Percentiles rank a stretch among this genome's conserved stretches.
phyloP scores from a whole-genome alignment of 768 basidiomycete genomes.

The Boletus patriciae region DNA sequence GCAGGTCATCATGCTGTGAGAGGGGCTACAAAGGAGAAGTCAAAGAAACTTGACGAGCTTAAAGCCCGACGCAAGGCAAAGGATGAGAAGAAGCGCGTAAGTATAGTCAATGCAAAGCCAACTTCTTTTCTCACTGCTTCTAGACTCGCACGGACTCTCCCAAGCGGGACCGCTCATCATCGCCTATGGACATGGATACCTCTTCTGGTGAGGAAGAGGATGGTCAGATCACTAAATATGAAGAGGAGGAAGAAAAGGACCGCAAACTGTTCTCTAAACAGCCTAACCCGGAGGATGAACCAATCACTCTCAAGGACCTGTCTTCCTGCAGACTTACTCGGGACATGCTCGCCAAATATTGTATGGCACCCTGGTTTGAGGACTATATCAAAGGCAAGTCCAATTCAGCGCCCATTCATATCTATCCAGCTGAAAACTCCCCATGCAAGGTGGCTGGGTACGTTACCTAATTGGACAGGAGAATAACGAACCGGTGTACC shows the following conservation, averaged over 20 bases:
- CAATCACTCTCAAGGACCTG: conserved; percentile 58
- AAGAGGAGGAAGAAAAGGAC: conserved; percentile 71
- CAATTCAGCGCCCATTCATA: background rate
- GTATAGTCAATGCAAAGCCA: conserved; percentile 20
- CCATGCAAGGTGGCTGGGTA: conserved; percentile 72
- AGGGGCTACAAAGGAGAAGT: conserved; percentile 80
- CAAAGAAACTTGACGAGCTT: conserved; percentile 75
- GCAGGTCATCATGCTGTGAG: conserved; percentile 72
- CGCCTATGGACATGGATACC: conserved; percentile 84
- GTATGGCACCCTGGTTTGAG: conserved; percentile 80
- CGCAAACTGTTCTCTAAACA: conserved; percentile 49
- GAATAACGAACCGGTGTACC: conserved; percentile 60
- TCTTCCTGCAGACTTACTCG: conserved; percentile 64
- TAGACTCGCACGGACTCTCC: conserved; percentile 56
- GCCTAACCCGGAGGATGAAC: conserved; percentile 43
- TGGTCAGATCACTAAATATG: conserved; percentile 70
- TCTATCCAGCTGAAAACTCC: conserved; percentile 8
- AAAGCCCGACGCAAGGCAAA: conserved; percentile 87
- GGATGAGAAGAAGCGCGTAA: conserved; percentile 81
- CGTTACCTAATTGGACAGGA: conserved; percentile 77
- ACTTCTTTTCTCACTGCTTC: conserved; percentile 10
- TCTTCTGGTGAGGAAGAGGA: conserved; percentile 77
- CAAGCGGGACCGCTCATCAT: conserved; percentile 70
- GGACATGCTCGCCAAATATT: conserved; percentile 67
- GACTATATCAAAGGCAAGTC: conserved; percentile 72